Evolutionary conservation across 768 basidiomycete species (phyloP).

Genomic region (Pholiota conissans): DNA sequence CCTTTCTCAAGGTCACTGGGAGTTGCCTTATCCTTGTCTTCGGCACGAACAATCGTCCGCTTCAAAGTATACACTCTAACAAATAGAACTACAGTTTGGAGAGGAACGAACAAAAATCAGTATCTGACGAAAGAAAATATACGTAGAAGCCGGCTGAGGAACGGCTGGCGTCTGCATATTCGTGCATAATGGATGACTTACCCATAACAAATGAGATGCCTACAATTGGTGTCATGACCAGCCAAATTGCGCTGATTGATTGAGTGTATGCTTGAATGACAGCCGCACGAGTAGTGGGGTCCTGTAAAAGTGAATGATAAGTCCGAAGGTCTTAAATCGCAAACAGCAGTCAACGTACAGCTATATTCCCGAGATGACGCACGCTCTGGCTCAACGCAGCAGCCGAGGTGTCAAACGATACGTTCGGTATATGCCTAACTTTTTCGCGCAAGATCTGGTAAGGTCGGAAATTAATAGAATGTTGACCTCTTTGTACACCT

Average conservation of each 20-base stretch:
- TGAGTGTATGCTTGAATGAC: conserved; percentile 63
- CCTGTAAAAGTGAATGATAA: conserved; percentile 30
- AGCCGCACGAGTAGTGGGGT: conserved; percentile 44
- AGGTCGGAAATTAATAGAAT: neutral
- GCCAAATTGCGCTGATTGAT: conserved; percentile 65
- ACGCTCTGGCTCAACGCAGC: conserved; percentile 48
- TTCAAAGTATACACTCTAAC: conserved; percentile 61
- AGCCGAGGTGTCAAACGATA: conserved; percentile 36
- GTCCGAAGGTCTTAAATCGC: neutral
- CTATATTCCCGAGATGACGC: conserved; percentile 40
- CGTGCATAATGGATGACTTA: conserved; percentile 25
- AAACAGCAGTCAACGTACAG: conserved; percentile 31
- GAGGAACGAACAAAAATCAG: conserved; percentile 1
- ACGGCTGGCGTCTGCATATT: too few species aligned
- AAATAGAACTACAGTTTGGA: conserved; percentile 43
- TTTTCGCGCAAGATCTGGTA: conserved; percentile 36
- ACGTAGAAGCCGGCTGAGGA: neutral
- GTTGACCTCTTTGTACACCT: neutral
- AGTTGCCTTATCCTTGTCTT: conserved; percentile 31
- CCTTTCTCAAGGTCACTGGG: conserved; percentile 27
- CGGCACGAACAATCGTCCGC: conserved; percentile 44
- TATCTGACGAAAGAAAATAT: neutral
- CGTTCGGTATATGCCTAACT: conserved; percentile 33
- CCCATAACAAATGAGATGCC: conserved; percentile 54
- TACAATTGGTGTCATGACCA: conserved; percentile 59